Conservation (phyloP, 106 monocot species). For the Dendrobium catenatum region DNA sequence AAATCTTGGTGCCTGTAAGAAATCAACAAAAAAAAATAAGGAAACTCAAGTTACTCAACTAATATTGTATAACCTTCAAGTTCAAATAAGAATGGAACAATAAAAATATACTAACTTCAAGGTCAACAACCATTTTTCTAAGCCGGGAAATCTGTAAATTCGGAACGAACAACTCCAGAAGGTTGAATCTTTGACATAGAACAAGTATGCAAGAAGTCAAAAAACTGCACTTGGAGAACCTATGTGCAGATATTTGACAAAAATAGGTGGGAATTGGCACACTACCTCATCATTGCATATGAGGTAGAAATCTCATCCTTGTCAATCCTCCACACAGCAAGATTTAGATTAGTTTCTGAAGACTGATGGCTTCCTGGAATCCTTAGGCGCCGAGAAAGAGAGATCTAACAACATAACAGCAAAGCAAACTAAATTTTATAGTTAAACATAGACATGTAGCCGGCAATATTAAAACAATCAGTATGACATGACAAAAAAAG, state of each 20-base stretch:
- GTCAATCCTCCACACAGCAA: conserved; percentile 75
- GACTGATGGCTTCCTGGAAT: conserved; percentile 51
- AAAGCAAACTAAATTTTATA: background rate
- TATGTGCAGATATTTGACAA: background rate
- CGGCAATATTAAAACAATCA: background rate
- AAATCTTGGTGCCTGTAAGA: conserved; percentile 70
- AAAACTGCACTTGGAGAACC: background rate
- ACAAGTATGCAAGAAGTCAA: conserved; percentile 1
- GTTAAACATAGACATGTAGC: background rate
- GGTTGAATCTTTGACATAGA: conserved; percentile 52
- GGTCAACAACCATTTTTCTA: conserved; percentile 79
- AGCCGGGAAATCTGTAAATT: conserved; percentile 43
- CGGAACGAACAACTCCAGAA: conserved; percentile 73
- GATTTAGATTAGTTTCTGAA: conserved; percentile 28
- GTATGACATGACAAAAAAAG: background rate
- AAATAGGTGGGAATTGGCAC: background rate
- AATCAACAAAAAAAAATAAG: conserved; percentile 9
- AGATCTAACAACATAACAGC: conserved; percentile 32
- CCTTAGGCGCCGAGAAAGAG: conserved; percentile 56
- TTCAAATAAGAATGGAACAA: conserved; percentile 1
- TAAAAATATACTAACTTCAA: conserved; percentile 50
- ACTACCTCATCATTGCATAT: conserved; percentile 81
- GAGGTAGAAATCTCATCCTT: conserved; percentile 86
- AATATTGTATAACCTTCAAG: background rate
- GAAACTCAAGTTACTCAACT: background rate